Evolutionary conservation across 805 yeast genomes (phyloP).

Genomic region (Yamadazyma endophytica): DNA sequence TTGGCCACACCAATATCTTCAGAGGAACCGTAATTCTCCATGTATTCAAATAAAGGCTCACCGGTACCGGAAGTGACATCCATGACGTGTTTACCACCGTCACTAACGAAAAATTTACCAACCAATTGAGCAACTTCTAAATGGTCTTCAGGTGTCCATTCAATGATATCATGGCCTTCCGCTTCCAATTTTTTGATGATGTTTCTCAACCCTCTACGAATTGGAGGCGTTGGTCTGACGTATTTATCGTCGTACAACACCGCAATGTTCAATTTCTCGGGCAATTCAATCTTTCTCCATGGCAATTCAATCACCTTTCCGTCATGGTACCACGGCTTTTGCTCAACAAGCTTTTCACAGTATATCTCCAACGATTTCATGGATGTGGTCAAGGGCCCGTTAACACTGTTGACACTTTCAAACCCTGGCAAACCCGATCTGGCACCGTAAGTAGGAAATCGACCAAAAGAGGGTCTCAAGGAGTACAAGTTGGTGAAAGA

Average conservation of each 20-base stretch:
- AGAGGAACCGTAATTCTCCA: constrained; percentile 53
- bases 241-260: constrained; percentile 64
- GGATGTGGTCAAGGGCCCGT: constrained; percentile 34
- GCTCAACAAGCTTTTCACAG: constrained; percentile 25
- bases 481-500: constrained; percentile 37
- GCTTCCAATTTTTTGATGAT: constrained; percentile 50
- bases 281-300: constrained; percentile 46
- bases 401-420: constrained; percentile 59
- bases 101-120: constrained; percentile 53
- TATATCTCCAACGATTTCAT: constrained; percentile 9
- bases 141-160: constrained; percentile 54
- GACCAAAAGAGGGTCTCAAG: constrained; percentile 35
- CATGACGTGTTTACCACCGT: constrained; percentile 60
- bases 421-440: constrained; percentile 58
- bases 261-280: constrained; percentile 42
- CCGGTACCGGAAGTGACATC: constrained; percentile 56
- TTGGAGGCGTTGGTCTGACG: constrained; percentile 60
- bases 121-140: constrained; percentile 58
- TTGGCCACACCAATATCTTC: constrained; percentile 49
- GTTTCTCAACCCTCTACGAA: constrained; percentile 50
- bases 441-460: constrained; percentile 38
- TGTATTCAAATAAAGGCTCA: constrained; percentile 63
- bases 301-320: constrained; percentile 44
- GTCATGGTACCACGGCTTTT: constrained; percentile 61
- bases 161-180: constrained; percentile 56